These are phyloP conservation scores for Aquanectria penicillioides DNA, from an alignment of 2,329 filamentous ascomycete genomes.

Conservation along the genomic window DNA sequence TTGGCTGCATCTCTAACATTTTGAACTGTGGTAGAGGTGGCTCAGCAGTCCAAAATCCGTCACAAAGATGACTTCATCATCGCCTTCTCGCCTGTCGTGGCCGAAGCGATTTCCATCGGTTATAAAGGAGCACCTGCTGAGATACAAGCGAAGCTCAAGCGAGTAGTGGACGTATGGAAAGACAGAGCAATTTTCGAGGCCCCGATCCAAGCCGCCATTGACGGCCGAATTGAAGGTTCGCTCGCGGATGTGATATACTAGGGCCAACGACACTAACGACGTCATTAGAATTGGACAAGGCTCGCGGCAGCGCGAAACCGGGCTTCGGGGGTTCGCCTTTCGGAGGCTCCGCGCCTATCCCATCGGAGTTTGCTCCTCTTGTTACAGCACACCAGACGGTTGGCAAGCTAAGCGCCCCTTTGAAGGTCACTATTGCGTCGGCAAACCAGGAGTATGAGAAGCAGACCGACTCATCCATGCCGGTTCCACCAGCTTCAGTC, in stretches of 20 bases:
- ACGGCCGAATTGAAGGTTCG: slow-evolving; percentile 79
- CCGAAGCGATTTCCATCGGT: slow-evolving; percentile 87
- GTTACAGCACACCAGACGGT: slow-evolving; percentile 78
- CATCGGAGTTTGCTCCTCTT: slow-evolving; percentile 81
- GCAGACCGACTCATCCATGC: slow-evolving; percentile 75
- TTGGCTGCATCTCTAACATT: slow-evolving; percentile 15
- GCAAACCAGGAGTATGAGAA: slow-evolving; percentile 88
- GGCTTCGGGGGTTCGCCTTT: slow-evolving; percentile 66
- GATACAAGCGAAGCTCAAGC: slow-evolving; percentile 85
- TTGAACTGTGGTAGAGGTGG: slow-evolving; percentile 73
- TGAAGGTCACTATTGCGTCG: slow-evolving; percentile 72
- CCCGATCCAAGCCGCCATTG: slow-evolving; percentile 82
- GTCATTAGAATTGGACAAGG: slow-evolving; percentile 69
- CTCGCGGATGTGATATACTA: not conserved
- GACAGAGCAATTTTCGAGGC: slow-evolving; percentile 85
- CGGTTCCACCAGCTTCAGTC: slow-evolving; percentile 83
- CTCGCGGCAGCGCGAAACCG: slow-evolving; percentile 61
- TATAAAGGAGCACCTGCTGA: slow-evolving; percentile 91
- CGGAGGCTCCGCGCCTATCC: slow-evolving; percentile 69
- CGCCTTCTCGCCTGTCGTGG: slow-evolving; percentile 91
- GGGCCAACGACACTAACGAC: slow-evolving; percentile 26
- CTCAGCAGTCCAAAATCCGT: slow-evolving; percentile 93
- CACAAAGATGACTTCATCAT: slow-evolving; percentile 92
- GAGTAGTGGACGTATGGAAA: slow-evolving; percentile 95
- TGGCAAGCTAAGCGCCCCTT: slow-evolving; percentile 75